These are phyloP conservation scores for Holtermannia corniformis DNA, from an alignment of 768 basidiomycete genomes.

Conservation along the genomic window DNA sequence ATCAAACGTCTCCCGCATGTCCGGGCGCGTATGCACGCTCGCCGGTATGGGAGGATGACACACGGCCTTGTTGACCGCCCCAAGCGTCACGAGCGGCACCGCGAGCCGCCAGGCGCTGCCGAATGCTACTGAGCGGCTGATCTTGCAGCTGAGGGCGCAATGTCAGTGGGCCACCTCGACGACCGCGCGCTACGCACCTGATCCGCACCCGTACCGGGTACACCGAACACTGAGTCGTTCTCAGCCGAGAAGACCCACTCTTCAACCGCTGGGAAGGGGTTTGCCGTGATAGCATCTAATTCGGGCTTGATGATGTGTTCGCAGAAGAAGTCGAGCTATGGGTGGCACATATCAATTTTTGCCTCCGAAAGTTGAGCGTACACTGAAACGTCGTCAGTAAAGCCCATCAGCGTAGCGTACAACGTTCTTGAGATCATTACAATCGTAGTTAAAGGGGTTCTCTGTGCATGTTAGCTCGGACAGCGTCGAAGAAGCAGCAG, in stretches of 20 bases:
- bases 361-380: too few relatives aligned
- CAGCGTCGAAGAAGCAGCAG: not conserved
- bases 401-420: not conserved
- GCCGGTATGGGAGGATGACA: too few relatives aligned
- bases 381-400: not conserved
- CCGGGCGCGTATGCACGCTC: too few relatives aligned
- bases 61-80: too few relatives aligned
- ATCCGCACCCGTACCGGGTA: not conserved
- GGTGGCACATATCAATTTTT: too few relatives aligned
- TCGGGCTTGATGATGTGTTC: constrained; percentile 37
- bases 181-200: not conserved
- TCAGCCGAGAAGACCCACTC: constrained; percentile 32
- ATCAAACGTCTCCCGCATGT: too few relatives aligned
- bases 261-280: constrained; percentile 24
- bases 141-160: too few relatives aligned
- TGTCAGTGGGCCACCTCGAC: not conserved
- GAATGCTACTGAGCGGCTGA: too few relatives aligned
- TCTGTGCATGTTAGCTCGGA: constrained; percentile 10
- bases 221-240: constrained; percentile 22
- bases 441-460: constrained; percentile 41
- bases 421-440: not conserved
- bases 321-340: constrained; percentile 38
- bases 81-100: too few relatives aligned
- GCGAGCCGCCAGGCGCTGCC: too few relatives aligned
- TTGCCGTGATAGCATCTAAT: constrained; percentile 33